A percentile compares a stretch with the other conserved stretches of the same genome.
These are phyloP conservation scores for Phytophthora sansomeana DNA, from an alignment of 352 stramenopile genomes.

Conservation along the genomic window DNA sequence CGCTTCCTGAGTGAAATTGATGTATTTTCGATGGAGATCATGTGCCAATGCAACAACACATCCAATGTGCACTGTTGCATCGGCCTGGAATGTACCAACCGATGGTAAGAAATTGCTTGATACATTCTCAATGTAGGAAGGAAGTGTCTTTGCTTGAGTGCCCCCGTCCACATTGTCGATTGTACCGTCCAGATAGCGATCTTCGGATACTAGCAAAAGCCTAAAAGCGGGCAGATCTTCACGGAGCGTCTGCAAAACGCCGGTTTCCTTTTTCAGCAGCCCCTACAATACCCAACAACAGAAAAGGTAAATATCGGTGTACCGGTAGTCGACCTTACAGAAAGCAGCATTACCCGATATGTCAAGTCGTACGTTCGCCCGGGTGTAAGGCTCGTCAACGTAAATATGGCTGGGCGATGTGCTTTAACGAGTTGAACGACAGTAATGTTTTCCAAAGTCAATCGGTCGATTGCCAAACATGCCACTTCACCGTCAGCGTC, in stretches of 20 bases:
- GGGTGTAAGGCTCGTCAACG: conserved; percentile 35
- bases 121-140: conserved; percentile 44
- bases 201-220: conserved; percentile 35
- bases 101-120: conserved; percentile 34
- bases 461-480: conserved; percentile 48
- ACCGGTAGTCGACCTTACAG: neutral
- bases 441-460: conserved; percentile 31
- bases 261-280: conserved; percentile 17
- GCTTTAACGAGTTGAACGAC: conserved; percentile 15
- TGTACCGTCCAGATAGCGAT: conserved; percentile 33
- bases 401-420: conserved; percentile 39
- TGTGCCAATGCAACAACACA: conserved; percentile 39
- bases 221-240: conserved; percentile 41
- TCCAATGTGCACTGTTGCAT: conserved; percentile 52
- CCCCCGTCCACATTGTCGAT: neutral
- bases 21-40: conserved; percentile 38
- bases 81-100: conserved; percentile 30
- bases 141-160: neutral
- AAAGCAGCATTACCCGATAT: conserved; percentile 34
- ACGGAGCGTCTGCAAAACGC: conserved; percentile 39
- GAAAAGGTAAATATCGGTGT: neutral
- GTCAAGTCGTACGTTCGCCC: conserved; percentile 50
- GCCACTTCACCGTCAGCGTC: conserved; percentile 43
- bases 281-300: conserved; percentile 31
- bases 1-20: conserved; percentile 13